Conservation (phyloP, 2,329 filamentous ascomycete genomes). For the Aureobasidium vineae region DNA sequence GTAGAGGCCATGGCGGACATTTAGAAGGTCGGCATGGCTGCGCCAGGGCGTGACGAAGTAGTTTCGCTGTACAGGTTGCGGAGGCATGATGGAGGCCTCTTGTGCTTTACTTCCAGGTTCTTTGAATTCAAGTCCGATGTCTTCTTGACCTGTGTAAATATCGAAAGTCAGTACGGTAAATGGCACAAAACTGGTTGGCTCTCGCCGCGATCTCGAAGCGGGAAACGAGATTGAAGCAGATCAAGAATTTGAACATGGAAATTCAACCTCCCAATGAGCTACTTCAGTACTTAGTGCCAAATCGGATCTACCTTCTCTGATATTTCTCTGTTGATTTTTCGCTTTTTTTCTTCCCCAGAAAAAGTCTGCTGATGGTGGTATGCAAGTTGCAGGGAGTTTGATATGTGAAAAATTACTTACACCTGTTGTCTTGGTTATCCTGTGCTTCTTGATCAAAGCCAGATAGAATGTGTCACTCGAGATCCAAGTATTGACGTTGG, state of each 20-base stretch:
- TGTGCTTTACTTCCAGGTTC: neutral
- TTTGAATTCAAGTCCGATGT: neutral
- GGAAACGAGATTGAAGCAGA: neutral
- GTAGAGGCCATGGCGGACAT: constrained; percentile 65
- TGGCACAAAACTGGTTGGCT: neutral
- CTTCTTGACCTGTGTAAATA: neutral
- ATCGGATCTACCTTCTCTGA: neutral
- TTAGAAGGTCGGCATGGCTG: constrained; percentile 62
- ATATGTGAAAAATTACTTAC: neutral
- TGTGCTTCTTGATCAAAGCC: no score
- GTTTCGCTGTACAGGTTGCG: constrained; percentile 23
- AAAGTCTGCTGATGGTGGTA: neutral
- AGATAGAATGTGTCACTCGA: neutral
- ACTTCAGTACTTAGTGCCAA: no score
- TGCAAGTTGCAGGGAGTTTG: neutral
- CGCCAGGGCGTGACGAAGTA: constrained; percentile 76
- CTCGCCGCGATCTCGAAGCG: no score
- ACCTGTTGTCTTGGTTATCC: no score
- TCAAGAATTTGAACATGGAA: neutral
- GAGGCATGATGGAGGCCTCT: constrained; percentile 4
- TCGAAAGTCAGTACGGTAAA: neutral
- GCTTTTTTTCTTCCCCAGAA: constrained; percentile 6
- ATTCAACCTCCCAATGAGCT: neutral
- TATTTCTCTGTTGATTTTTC: neutral
- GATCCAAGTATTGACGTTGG: neutral